Base-by-base conservation (phyloP, 2,329 filamentous ascomycete genomes). In the Colletotrichum eleusines region DNA sequence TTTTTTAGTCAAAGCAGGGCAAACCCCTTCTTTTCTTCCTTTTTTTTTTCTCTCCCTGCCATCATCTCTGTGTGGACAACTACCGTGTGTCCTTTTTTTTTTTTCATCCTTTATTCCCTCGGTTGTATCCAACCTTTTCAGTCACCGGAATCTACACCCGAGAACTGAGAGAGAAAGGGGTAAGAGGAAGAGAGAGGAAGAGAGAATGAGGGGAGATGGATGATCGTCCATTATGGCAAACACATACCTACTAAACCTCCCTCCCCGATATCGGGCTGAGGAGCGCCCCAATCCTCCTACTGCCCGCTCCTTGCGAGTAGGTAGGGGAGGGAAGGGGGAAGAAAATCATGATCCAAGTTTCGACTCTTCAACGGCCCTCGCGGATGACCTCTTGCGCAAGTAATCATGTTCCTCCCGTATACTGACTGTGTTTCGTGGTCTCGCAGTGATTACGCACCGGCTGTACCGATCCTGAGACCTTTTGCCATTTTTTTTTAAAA, bases 1-100 rank as follows among this genome's bases (percentile, higher is more conserved):
- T 72, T 71, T 58, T 63, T n/a, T 54, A 3, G 1, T n/a, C 20
- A 18, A 46, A 12, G 46, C 48, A 26, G 7, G 51, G n/a, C 2
- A 14, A 5, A 28, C 5, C n/a, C 12, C 18, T n/a, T 42, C 5
- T 16, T 18, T 48, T 26, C 3, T 20, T 58, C 31, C 53, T 46
- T 42, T 44, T 20, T 31, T n/a, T 2, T 9, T 20, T 7, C 11
- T 42, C 16, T 42, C 11, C 6, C 12, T 42, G 4, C 12, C 6
- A 7, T 42, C 18, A 42, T 42, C 4, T n/a, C 20, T 44, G 42
- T 44, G 16, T 5, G 5, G 55, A 23, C 38, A 40, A 9, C 18
- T 18, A 18, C 28, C 5, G 3, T 11, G 28, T 11, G 51, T 28
- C 26, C 28, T 12, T 53, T 53, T 14, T 33, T 55, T 2, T 57